A percentile compares a stretch with the other conserved stretches of the same genome.
These are phyloP conservation scores for Parastagonospora nodorum DNA, from an alignment of 2,329 filamentous ascomycete genomes.

Conservation along the genomic window DNA sequence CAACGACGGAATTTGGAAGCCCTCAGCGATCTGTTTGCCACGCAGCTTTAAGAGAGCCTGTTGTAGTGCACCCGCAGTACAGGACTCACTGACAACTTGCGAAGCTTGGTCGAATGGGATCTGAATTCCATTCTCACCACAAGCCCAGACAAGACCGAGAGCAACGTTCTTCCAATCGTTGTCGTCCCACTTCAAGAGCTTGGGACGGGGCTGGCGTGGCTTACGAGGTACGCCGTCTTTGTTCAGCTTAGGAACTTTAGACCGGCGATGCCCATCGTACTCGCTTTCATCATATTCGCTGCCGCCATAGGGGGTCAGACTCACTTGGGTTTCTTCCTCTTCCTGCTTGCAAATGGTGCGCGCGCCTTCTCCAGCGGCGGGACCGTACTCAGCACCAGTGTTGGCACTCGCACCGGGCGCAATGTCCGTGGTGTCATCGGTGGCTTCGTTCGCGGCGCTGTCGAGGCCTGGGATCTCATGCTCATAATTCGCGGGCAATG, in stretches of 20 bases:
- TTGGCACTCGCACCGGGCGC: no score
- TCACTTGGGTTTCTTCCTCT: slow-evolving; percentile 4
- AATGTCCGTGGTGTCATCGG: no score
- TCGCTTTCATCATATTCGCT: slow-evolving; percentile 20
- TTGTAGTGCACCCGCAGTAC: slow-evolving; percentile 36
- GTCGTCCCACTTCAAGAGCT: slow-evolving; percentile 38
- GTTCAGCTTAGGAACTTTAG: slow-evolving; percentile 31
- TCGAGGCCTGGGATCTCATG: no score
- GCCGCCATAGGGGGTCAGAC: slow-evolving; percentile 14
- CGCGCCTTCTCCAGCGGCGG: neutral
- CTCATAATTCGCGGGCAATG: no score
- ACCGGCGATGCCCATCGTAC: slow-evolving; percentile 10
- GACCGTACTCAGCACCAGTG: no score
- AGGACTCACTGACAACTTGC: slow-evolving; percentile 24
- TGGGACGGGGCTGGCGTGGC: slow-evolving; percentile 33
- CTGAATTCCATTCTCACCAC: slow-evolving; percentile 31
- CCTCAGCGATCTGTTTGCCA: slow-evolving; percentile 23
- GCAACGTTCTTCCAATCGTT: slow-evolving; percentile 34
- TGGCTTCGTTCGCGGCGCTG: no score
- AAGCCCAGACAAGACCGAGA: slow-evolving; percentile 38
- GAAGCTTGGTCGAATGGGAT: slow-evolving; percentile 40
- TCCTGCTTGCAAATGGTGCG: slow-evolving; percentile 1
- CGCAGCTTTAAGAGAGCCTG: slow-evolving; percentile 42
- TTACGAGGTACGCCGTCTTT: slow-evolving; percentile 36
- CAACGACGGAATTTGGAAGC: slow-evolving; percentile 25